Base-by-base conservation (phyloP, 768 basidiomycete species). In the Melanogaster broomeanus region DNA sequence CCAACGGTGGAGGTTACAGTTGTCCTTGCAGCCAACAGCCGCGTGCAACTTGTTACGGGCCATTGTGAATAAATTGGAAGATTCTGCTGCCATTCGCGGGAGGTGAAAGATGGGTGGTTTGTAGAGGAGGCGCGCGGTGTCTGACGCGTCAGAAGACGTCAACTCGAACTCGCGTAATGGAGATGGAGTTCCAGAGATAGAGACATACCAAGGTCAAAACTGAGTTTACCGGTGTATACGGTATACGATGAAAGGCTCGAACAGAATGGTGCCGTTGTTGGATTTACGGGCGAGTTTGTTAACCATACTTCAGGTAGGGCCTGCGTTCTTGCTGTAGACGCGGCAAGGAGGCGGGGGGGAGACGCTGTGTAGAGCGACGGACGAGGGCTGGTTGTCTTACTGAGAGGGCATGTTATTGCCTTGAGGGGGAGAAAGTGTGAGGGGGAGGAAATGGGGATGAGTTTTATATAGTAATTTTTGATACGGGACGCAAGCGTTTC, bases 191-290 rank as follows among this genome's bases (percentile, higher is more conserved):
- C n/a, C n/a, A n/a, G n/a, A 11, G n/a, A 13, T 1, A 24, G 12
- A 16, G 34, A 69, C 69, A 13, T 30, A 68, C 65, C 60, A 56
- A 42, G 33, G 15, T 22, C 28, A 27, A 18, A 54, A 38, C 44
- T 42, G 47, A 40, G 42, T 65, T 80, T 66, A 79, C 67, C 73
- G 73, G 75, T 85, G 82, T 91, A 91, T 91, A 71, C 89, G 89
- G 73, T 90, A 83, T 71, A 89, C 88, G 72, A 89, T 85, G 77
- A 87, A 84, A 55, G 89, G 89, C 77, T 90, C 88, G 71, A 91
- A 91, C 66, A 90, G 82, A 54, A 90, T 81, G 72, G 87, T 85
- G 77, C 89, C 88, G 87, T 89, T 85, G 79, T 84, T 87, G 67
- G 86, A 85, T 72, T 77, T 85, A 61, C 85, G 87, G 67, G 83